phyloP scores from a whole-genome alignment of 2,329 filamentous ascomycete species.

The Exophiala sp. region DNA sequence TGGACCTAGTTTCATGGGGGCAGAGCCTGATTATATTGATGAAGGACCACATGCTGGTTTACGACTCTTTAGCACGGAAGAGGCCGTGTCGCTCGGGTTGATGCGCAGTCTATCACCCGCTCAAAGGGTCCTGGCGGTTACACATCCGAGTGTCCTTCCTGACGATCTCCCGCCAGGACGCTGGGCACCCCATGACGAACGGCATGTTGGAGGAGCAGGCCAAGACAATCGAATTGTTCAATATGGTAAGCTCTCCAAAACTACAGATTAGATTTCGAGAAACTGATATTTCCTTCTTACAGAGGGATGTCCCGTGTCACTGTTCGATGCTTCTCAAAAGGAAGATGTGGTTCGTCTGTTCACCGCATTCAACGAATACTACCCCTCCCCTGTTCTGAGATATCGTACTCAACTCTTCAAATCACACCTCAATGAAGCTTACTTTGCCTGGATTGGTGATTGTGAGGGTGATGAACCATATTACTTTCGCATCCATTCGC shows the following conservation, averaged over 20 bases:
- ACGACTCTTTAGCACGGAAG: background rate
- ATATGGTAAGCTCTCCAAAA: background rate
- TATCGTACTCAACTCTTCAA: no score
- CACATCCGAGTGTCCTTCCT: background rate
- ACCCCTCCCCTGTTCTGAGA: no score
- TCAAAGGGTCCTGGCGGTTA: background rate
- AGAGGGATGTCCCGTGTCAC: no score
- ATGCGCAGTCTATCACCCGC: background rate
- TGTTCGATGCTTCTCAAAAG: no score
- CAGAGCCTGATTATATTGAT: conserved; percentile 1
- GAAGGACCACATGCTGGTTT: background rate
- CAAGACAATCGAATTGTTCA: conserved; percentile 1
- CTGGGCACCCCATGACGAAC: background rate
- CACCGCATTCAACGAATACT: no score
- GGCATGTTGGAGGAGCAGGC: background rate
- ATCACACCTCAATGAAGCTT: no score
- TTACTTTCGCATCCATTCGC: no score
- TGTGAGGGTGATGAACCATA: no score
- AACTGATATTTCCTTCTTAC: no score
- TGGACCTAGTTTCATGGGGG: background rate
- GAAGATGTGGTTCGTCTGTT: no score
- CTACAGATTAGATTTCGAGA: no score
- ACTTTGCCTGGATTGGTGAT: no score
- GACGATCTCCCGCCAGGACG: background rate
- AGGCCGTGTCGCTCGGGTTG: background rate